A percentile compares a stretch with the other conserved stretches of the same genome.
Conservation (phyloP, 1,284 basidiomycete species). For the Athelia psychrophila region DNA sequence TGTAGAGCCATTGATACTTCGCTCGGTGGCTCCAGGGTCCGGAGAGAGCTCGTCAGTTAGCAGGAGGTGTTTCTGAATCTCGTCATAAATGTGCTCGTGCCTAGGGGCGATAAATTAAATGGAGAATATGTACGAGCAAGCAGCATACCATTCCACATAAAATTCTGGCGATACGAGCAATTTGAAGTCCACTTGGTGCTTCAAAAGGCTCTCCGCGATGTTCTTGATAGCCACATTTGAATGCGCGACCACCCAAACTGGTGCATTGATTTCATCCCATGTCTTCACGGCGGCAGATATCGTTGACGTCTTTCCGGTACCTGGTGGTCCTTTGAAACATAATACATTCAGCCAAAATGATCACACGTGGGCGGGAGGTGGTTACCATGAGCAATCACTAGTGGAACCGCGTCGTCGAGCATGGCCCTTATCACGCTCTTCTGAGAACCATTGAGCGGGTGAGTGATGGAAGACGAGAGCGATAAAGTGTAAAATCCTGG, state of each 20-base stretch:
- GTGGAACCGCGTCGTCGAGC: constrained; percentile 16
- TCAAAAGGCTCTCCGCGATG: constrained; percentile 37
- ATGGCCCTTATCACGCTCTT: constrained; percentile 18
- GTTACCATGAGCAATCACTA: constrained; percentile 31
- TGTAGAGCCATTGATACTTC: constrained; percentile 21
- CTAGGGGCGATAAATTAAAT: constrained; percentile 19
- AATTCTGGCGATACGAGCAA: constrained; percentile 49
- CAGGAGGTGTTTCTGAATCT: constrained; percentile 30
- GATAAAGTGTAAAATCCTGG: no score
- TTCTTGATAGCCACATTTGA: constrained; percentile 47
- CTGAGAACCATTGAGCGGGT: constrained; percentile 31
- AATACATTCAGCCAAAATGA: neutral
- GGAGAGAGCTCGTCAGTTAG: constrained; percentile 33
- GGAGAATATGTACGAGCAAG: neutral
- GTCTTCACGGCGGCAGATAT: constrained; percentile 22
- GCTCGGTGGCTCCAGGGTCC: constrained; percentile 14
- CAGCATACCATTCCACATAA: constrained; percentile 41
- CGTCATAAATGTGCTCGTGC: constrained; percentile 45
- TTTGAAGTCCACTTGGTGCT: constrained; percentile 36
- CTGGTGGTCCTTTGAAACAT: constrained; percentile 25
- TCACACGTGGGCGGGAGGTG: neutral
- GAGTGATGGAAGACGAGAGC: constrained; percentile 3
- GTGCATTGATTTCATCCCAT: constrained; percentile 7
- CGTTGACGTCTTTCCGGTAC: constrained; percentile 30
- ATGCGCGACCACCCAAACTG: constrained; percentile 28